Evolutionary conservation across 192 early-diverging fungal species (phyloP), one percentile per base, ranked within the genome.

Genomic region (Chytriomyces sp.): DNA sequence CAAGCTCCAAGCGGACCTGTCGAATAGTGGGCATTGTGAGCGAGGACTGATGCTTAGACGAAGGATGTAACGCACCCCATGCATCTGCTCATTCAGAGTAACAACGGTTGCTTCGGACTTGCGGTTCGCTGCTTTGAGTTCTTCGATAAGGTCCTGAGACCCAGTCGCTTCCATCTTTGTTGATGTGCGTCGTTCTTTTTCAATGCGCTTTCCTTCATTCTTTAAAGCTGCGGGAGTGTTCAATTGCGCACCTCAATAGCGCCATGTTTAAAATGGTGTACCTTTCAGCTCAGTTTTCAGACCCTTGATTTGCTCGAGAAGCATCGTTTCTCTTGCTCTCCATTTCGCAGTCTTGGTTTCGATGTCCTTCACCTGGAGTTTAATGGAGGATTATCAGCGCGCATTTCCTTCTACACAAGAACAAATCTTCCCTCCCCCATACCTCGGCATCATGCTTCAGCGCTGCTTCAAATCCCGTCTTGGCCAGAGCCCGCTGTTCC

Each of bases 291-390:
- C 24, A 13, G 35, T 13, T 43, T 64, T 64, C 63, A 28, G 26
- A 16, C 35, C 63, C 20, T 64, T 43, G 35, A 64, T 64, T 64
- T 64, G 63, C 63, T 23, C 63, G 4, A 64, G 24, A 28, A 64
- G 35, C 11, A 26, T 26, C 5, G 13, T 16, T 26, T 64, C 63
- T 23, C 35, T 16, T 13, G 63, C 35, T 5, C 13, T 43, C 63
- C 63, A 64, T 26, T 64, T 57, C 20, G 16, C 63, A 13, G 35
- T 20, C 63, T 64, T 43, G 63, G 63, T 26, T 23, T 23, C 35
- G 5, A 13, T 13, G 35, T 28, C 20, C 63, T 64, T 23, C 24
- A 64, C 26, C 63, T 23, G 63, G 18, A 64, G 11, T 64, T 26
- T 5, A 26, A 23, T 26, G 26, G 13, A 64, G 1, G 0, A 3